These are phyloP conservation scores for Wilcoxina mikolae DNA, from an alignment of 495 filamentous ascomycete species.

Conservation along the genomic window DNA sequence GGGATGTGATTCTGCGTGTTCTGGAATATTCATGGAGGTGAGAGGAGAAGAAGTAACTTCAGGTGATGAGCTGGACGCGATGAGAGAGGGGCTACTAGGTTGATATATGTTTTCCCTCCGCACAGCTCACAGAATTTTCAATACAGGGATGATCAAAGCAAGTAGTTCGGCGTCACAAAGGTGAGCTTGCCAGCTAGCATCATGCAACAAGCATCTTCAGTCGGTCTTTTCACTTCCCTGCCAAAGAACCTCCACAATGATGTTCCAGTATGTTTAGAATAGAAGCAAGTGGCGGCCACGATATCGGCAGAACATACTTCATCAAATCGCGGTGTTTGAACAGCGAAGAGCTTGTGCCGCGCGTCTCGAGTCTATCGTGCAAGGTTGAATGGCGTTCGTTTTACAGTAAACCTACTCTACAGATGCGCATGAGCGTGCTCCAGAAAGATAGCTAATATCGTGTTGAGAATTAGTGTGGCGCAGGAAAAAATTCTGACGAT, in stretches of 20 bases:
- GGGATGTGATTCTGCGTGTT: background rate
- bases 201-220: background rate
- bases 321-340: background rate
- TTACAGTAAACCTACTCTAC: background rate
- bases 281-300: background rate
- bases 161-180: background rate
- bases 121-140: too few relatives aligned
- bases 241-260: background rate
- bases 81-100: background rate
- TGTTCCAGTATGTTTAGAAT: background rate
- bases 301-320: background rate
- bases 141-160: background rate
- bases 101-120: background rate
- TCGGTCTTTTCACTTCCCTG: background rate
- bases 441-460: background rate
- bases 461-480: background rate
- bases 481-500: background rate
- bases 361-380: background rate
- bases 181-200: background rate
- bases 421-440: background rate
- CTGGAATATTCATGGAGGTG: conserved; percentile 1
- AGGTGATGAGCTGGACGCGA: background rate
- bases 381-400: too few relatives aligned
- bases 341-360: background rate
- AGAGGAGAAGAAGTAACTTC: background rate